phyloP scores from a whole-genome alignment of 768 basidiomycete species.

The Piloderma croceum region DNA sequence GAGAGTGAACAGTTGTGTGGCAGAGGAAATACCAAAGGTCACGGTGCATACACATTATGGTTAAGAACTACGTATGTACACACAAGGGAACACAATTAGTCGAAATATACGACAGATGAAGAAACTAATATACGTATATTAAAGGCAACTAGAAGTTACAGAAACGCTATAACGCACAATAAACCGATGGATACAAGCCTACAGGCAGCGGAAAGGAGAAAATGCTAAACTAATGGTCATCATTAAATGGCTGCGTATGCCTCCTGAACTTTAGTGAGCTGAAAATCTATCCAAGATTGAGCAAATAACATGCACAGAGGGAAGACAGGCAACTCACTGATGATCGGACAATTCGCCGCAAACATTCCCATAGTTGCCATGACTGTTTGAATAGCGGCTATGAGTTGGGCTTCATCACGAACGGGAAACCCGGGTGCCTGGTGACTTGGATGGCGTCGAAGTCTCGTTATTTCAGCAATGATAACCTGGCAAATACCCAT shows the following conservation, averaged over 20 bases:
- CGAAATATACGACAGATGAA: no score
- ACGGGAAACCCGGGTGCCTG: neutral
- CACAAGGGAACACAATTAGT: no score
- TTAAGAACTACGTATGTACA: no score
- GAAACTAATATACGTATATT: no score
- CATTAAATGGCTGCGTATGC: conserved; percentile 25
- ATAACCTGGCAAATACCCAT: neutral
- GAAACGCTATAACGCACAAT: conserved; percentile 13
- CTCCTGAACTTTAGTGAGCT: conserved; percentile 42
- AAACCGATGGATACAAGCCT: conserved; percentile 15
- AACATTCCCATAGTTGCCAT: conserved; percentile 38
- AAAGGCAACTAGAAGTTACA: no score
- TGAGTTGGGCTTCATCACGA: conserved; percentile 35
- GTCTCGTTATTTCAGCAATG: neutral
- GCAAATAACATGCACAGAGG: neutral
- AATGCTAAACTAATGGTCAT: conserved; percentile 8
- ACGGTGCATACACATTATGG: no score
- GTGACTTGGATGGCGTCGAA: neutral
- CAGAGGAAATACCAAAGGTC: no score
- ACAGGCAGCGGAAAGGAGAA: conserved; percentile 12
- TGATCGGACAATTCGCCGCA: conserved; percentile 39
- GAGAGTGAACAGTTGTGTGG: no score
- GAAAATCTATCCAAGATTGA: conserved; percentile 30
- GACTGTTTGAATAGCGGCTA: conserved; percentile 35
- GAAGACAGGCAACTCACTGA: conserved; percentile 32